Evolutionary conservation across 2,329 filamentous ascomycete species (phyloP).

Genomic region (Hymenoscyphus fructigenus): DNA sequence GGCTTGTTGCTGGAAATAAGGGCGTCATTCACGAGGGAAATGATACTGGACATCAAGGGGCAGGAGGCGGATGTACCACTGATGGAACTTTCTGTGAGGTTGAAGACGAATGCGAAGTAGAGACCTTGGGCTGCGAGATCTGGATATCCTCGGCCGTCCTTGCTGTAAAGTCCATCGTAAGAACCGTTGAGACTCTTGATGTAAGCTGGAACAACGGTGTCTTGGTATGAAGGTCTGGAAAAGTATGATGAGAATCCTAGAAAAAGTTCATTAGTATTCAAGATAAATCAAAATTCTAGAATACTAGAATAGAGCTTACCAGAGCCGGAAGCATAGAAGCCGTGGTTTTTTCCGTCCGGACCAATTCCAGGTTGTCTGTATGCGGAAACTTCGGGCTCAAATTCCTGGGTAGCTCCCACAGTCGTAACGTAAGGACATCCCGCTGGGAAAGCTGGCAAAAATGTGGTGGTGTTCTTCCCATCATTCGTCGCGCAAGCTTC

Average conservation of each 20-base stretch:
- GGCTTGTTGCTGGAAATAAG: slow-evolving; percentile 50
- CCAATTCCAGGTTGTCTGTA: slow-evolving; percentile 35
- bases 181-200: slow-evolving; percentile 43
- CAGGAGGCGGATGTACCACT: slow-evolving; percentile 54
- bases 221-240: slow-evolving; percentile 47
- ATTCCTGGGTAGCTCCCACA: slow-evolving; percentile 25
- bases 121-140: slow-evolving; percentile 57
- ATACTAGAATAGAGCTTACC: too few species aligned
- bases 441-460: slow-evolving; percentile 55
- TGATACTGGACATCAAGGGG: slow-evolving; percentile 55
- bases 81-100: slow-evolving; percentile 40
- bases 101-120: slow-evolving; percentile 48
- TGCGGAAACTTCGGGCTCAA: slow-evolving; percentile 31
- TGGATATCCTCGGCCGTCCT: slow-evolving; percentile 47
- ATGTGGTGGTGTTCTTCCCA: slow-evolving; percentile 53
- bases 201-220: slow-evolving; percentile 43
- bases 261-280: neutral
- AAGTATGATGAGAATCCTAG: slow-evolving; percentile 4
- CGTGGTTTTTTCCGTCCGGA: slow-evolving; percentile 35
- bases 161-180: slow-evolving; percentile 47
- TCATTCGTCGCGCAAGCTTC: slow-evolving; percentile 51
- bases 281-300: too few species aligned
- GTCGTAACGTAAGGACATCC: slow-evolving; percentile 38
- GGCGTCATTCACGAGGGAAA: slow-evolving; percentile 63
- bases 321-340: slow-evolving; percentile 45